phyloP scores from a whole-genome alignment of 495 filamentous ascomycete species.

The Podospora pseudoanserina region DNA sequence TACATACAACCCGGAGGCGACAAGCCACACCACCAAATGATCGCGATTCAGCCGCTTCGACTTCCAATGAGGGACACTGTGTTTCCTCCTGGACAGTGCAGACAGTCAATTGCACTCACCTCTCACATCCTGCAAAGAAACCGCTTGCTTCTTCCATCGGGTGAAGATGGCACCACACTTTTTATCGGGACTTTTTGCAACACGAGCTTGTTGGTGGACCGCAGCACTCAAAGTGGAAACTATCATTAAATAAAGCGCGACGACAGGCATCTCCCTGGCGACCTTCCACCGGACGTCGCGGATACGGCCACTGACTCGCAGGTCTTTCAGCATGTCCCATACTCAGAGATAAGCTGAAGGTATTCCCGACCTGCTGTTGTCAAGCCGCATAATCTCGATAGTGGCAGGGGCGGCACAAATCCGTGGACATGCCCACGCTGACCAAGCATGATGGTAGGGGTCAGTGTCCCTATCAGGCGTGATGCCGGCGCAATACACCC shows the following conservation, averaged over 20 bases:
- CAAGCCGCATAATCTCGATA: background rate
- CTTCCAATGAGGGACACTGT: background rate
- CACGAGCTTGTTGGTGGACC: background rate
- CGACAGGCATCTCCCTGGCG: background rate
- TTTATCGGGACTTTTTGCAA: background rate
- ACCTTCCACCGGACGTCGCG: background rate
- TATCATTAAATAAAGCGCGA: background rate
- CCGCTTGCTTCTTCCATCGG: background rate
- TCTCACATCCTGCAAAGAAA: too few relatives aligned
- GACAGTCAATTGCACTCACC: background rate
- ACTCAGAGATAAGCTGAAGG: background rate
- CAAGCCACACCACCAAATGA: too few relatives aligned
- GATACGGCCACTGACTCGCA: background rate
- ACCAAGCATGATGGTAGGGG: background rate
- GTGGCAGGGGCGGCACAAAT: background rate
- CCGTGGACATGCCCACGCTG: background rate
- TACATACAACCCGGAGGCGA: too few relatives aligned
- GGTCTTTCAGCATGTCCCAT: background rate
- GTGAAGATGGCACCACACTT: background rate
- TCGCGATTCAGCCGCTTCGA: background rate
- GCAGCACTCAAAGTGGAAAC: background rate
- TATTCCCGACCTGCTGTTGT: background rate
- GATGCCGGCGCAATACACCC: background rate
- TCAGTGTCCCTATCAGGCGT: background rate
- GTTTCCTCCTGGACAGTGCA: background rate